These are phyloP conservation scores for Lizonia empirigonia DNA, from an alignment of 2,329 filamentous ascomycete species.

Conservation along the genomic window DNA sequence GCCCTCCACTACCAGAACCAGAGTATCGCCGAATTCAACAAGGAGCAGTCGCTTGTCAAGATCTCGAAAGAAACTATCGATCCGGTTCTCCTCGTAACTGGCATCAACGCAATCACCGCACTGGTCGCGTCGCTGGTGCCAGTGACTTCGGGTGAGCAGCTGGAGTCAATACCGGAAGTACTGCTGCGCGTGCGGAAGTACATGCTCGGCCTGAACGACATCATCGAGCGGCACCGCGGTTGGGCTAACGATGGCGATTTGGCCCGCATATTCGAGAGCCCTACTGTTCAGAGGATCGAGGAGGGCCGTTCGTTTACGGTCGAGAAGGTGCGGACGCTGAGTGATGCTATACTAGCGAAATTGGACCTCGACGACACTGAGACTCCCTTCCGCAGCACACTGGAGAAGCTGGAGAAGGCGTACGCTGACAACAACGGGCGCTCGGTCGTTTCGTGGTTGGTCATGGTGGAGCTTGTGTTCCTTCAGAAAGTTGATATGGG, in stretches of 20 bases:
- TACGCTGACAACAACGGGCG: background rate
- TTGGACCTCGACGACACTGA: background rate
- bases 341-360: background rate
- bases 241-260: background rate
- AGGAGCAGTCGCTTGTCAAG: background rate
- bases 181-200: background rate
- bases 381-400: background rate
- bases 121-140: background rate
- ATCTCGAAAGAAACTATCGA: background rate
- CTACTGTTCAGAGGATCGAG: background rate
- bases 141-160: background rate
- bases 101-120: background rate
- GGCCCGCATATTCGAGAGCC: background rate
- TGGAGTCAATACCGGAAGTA: background rate
- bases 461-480: conserved; percentile 1
- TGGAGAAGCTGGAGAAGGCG: conserved; percentile 7
- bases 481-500: background rate
- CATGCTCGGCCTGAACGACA: background rate
- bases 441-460: conserved; percentile 1
- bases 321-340: background rate
- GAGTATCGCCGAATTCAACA: conserved; percentile 1
- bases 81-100: background rate
- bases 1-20: conserved; percentile 9
- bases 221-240: background rate
- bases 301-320: background rate